Conservation (phyloP, 2,329 filamentous ascomycete genomes). For the Penicillium sp. region DNA sequence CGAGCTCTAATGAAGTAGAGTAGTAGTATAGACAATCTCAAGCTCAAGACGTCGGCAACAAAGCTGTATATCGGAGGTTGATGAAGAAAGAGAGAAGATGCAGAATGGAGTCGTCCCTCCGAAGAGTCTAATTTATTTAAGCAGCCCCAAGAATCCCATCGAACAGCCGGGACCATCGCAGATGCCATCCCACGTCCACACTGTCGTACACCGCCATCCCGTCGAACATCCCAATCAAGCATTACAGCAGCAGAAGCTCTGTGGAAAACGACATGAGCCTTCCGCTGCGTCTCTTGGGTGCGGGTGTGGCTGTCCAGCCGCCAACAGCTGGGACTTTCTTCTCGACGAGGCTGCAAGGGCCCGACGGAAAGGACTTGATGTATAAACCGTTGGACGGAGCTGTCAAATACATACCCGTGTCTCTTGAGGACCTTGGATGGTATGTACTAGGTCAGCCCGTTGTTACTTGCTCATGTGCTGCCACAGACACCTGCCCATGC, state of each 20-base stretch:
- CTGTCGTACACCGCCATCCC: conserved; percentile 31
- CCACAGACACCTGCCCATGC: too few relatives aligned
- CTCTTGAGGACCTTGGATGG: neutral
- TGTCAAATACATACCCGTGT: conserved; percentile 15
- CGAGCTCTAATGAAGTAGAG: neutral
- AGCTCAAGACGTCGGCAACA: neutral
- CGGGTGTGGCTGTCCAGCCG: conserved; percentile 11
- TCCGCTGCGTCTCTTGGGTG: conserved; percentile 5
- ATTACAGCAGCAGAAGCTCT: conserved; percentile 10
- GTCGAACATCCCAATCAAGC: conserved; percentile 20
- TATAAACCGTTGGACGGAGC: conserved; percentile 23
- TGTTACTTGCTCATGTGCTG: too few relatives aligned
- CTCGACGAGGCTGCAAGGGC: conserved; percentile 25
- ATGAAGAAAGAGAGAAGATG: conserved; percentile 1
- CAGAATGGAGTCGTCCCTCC: neutral
- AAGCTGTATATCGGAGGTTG: neutral
- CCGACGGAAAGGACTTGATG: conserved; percentile 24
- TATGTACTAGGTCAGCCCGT: neutral
- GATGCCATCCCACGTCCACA: conserved; percentile 9
- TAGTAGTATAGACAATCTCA: neutral
- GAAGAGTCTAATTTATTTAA: conserved; percentile 23
- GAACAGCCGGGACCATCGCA: conserved; percentile 13
- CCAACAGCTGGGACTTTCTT: conserved; percentile 17
- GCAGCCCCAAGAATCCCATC: conserved; percentile 6
- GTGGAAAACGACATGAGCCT: conserved; percentile 11